These are phyloP conservation scores for Scenedesmus sp. DNA, from an alignment of 163 green algal genomes.

Conservation along the genomic window DNA sequence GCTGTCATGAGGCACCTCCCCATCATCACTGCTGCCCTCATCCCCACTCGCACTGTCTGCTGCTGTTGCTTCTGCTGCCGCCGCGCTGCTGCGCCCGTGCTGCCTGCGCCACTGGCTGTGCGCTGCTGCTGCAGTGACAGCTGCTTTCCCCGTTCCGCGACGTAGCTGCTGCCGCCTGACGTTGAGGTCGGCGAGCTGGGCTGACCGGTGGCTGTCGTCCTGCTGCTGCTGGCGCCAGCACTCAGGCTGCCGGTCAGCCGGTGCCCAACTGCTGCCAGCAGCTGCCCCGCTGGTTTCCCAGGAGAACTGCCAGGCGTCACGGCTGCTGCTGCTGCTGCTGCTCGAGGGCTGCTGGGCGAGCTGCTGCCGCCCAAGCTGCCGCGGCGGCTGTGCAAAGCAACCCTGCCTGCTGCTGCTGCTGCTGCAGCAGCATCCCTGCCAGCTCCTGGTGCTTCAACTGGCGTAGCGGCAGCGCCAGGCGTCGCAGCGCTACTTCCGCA, in stretches of 20 bases:
- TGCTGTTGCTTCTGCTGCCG: not conserved
- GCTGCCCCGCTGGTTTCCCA: not conserved
- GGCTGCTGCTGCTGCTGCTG: constrained; percentile 15
- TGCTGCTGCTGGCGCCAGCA: constrained; percentile 26
- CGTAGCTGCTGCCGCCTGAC: constrained; percentile 1
- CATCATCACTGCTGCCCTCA: constrained; percentile 54
- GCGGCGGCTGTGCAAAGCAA: not conserved
- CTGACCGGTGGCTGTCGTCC: not conserved
- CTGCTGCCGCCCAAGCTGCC: not conserved
- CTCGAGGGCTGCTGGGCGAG: constrained; percentile 8
- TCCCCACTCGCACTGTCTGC: not conserved
- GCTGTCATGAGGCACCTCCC: constrained; percentile 52
- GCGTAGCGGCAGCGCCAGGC: not conserved
- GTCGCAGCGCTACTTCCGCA: not conserved
- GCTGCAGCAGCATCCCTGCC: not conserved
- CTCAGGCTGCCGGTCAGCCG: constrained; percentile 30
- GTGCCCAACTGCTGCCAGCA: not conserved
- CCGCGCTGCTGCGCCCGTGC: not conserved
- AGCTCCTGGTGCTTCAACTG: not conserved
- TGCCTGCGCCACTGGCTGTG: not conserved
- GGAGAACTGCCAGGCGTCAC: not conserved
- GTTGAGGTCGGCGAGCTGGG: not conserved
- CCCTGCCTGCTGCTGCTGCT: constrained; percentile 13
- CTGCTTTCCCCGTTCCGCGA: not conserved
- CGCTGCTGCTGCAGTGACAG: constrained; percentile 2